Conservation (phyloP, 352 stramenopile species). For the Aphanomyces astaci region DNA sequence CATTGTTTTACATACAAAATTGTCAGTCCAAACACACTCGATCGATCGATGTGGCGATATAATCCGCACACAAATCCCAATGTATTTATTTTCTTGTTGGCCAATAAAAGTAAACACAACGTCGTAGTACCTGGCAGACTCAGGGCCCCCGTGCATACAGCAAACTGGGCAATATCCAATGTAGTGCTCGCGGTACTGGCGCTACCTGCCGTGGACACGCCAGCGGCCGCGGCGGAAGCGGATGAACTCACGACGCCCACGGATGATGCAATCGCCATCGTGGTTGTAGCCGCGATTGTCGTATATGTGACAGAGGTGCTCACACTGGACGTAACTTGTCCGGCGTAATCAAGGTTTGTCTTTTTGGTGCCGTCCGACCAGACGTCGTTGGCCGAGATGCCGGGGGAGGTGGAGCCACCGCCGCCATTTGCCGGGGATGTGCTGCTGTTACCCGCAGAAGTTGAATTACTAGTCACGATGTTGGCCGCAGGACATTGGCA, state of each 20-base stretch:
- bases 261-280: slow-evolving; percentile 40
- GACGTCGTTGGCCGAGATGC: not conserved
- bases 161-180: slow-evolving; percentile 74
- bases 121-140: slow-evolving; percentile 42
- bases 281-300: slow-evolving; percentile 12
- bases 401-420: no score
- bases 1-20: no score
- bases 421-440: no score
- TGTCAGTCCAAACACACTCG: no score
- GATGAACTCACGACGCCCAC: slow-evolving; percentile 32
- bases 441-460: not conserved
- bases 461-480: not conserved
- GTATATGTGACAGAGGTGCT: slow-evolving; percentile 14
- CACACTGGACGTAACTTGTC: slow-evolving; percentile 11
- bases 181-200: slow-evolving; percentile 63
- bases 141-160: slow-evolving; percentile 66
- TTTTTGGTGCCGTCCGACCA: slow-evolving; percentile 13
- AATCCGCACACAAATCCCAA: no score
- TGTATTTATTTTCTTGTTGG: no score
- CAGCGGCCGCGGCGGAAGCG: slow-evolving; percentile 37
- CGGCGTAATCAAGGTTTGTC: slow-evolving; percentile 13
- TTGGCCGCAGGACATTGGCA: slow-evolving; percentile 14
- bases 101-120: no score
- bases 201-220: slow-evolving; percentile 35
- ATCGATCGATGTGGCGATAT: no score